Evolutionary conservation across 306 rosid genomes (phyloP), one percentile per base, ranked within the genome.

Genomic region (Trifolium fragiferum): DNA sequence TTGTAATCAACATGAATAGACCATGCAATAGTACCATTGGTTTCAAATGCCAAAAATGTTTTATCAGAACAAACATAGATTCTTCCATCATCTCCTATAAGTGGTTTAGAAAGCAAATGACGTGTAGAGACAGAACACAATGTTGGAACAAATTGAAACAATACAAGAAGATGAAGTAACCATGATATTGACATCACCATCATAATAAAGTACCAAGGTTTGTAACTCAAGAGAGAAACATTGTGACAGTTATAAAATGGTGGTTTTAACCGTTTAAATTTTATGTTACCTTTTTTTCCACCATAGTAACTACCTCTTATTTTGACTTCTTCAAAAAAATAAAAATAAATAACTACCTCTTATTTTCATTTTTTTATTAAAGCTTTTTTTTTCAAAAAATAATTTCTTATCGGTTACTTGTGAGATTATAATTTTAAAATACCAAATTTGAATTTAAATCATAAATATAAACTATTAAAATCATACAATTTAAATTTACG

Each of bases 11-110:
- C 16, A 80, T 76, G 89, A 51, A 89, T 4, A 23, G 83, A 81
- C 95, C 95, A 91, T 10, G 86, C 84, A 75, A 89, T 83, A 27
- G 86, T 76, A 9, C 92, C 97, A 4, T 91, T 91, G 64, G 61
- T 86, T 82, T 91, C 86, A 76, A 91, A 91, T 16, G 89, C 88
- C 5, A 80, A 83, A 9, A 91, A 77, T 18, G 72, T 82, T 20
- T 82, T 78, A 16, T 61, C 82, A 37, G 89, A 89, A 67, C 97
- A 89, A 54, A 72, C 72, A 46, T 89, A 91, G 38, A 91, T 73
- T 59, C 78, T 86, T 74, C 92, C 92, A 80, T 85, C 85, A 55
- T 86, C 85, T 69, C 90, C 90, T 41, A 75, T 71, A 1, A 87
- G 70, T 33, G 97, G 92, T 73, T 80, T 87, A 1, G 86, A 89